Conservation (phyloP, 345 rosid species). For the Arabis hirsuta region DNA sequence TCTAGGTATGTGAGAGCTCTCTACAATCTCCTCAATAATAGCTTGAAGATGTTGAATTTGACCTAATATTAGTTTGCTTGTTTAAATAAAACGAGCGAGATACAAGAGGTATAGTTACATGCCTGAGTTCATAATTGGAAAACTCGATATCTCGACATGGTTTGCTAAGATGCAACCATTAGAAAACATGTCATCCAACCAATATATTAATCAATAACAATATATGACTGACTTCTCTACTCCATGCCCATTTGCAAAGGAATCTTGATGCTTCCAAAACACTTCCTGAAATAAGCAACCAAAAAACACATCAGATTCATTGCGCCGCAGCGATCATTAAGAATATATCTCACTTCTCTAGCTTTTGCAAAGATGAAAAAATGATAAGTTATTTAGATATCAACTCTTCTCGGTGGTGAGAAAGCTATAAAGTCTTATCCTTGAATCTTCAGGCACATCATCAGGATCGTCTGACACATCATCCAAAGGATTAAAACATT, state of each 20-base stretch:
- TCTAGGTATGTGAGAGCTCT: too few species aligned
- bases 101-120: too few species aligned
- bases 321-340: neutral
- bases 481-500: too few species aligned
- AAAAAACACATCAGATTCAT: neutral
- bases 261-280: slow-evolving; percentile 11
- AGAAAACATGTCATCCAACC: neutral
- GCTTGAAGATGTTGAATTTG: too few species aligned
- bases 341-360: neutral
- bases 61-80: too few species aligned
- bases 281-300: slow-evolving; percentile 13
- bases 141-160: neutral
- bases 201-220: neutral
- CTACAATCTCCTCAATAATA: too few species aligned
- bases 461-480: neutral
- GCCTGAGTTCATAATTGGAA: too few species aligned
- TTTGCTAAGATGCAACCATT: slow-evolving; percentile 8
- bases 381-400: neutral
- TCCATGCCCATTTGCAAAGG: neutral
- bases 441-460: slow-evolving; percentile 2
- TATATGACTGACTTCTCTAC: neutral
- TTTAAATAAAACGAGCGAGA: too few species aligned
- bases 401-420: neutral
- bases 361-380: neutral
- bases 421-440: slow-evolving; percentile 13